Percentiles rank a stretch among this genome's conserved stretches.
Evolutionary conservation across 2,329 filamentous ascomycete genomes (phyloP).

Genomic region (Fusarium sp.): DNA sequence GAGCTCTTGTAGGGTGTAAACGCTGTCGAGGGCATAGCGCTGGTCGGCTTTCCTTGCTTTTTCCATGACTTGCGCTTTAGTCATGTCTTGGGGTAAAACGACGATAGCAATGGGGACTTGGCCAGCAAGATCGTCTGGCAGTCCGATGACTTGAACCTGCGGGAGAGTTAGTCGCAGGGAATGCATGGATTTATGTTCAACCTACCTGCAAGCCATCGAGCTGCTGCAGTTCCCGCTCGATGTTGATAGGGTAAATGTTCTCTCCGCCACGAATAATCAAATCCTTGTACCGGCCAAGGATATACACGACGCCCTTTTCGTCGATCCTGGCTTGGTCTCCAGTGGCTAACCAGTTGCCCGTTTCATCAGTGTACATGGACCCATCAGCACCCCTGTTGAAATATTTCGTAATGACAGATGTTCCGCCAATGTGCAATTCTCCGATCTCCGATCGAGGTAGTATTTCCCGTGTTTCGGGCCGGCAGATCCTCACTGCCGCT

Average conservation of each 20-base stretch:
- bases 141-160: constrained; percentile 53
- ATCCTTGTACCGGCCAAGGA: constrained; percentile 56
- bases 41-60: constrained; percentile 46
- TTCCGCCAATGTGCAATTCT: constrained; percentile 53
- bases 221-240: constrained; percentile 49
- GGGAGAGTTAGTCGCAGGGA: constrained; percentile 1
- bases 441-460: constrained; percentile 47
- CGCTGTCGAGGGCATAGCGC: constrained; percentile 51
- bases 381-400: constrained; percentile 39
- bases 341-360: constrained; percentile 50
- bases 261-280: constrained; percentile 57
- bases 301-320: constrained; percentile 49
- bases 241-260: constrained; percentile 52
- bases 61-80: constrained; percentile 46
- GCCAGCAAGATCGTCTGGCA: constrained; percentile 55
- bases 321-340: constrained; percentile 54
- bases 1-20: constrained; percentile 55
- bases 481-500: constrained; percentile 50
- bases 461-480: constrained; percentile 41
- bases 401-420: constrained; percentile 49
- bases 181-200: background rate
- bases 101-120: constrained; percentile 59
- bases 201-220: constrained; percentile 45
- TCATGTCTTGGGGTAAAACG: constrained; percentile 41
- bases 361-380: constrained; percentile 49